Conservation (phyloP, 2,329 filamentous ascomycete species). For the Lachnellula suecica region DNA sequence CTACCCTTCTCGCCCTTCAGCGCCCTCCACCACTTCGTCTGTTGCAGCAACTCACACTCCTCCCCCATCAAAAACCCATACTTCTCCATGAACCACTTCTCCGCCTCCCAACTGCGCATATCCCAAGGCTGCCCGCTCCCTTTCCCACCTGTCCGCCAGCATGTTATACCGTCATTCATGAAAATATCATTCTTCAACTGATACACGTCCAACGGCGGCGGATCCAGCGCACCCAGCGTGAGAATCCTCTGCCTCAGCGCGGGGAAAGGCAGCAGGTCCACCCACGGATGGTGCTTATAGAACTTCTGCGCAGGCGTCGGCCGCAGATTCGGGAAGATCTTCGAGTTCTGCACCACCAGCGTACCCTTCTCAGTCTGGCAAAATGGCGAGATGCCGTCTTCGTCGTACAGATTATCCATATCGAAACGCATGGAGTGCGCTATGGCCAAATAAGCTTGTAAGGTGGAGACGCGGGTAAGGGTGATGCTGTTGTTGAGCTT, state of each 20-base stretch:
- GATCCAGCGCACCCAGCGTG: not conserved
- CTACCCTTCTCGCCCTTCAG: conserved; percentile 6
- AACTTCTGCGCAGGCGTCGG: conserved; percentile 33
- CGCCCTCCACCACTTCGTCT: conserved; percentile 10
- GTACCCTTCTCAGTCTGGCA: not conserved
- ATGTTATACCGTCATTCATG: conserved; percentile 16
- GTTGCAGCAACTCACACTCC: conserved; percentile 25
- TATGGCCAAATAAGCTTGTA: not conserved
- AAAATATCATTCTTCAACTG: conserved; percentile 16
- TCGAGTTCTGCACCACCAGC: not conserved
- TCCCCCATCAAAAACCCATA: conserved; percentile 24
- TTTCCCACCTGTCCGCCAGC: conserved; percentile 20
- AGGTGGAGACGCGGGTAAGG: not conserved
- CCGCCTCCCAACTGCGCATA: conserved; percentile 22
- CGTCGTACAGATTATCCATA: not conserved
- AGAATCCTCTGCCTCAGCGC: conserved; percentile 25
- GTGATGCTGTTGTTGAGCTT: not conserved
- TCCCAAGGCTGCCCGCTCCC: conserved; percentile 36
- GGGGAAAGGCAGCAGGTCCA: conserved; percentile 37
- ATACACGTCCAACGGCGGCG: conserved; percentile 5
- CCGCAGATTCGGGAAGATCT: conserved; percentile 11
- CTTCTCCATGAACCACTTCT: conserved; percentile 34
- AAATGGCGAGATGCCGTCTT: not conserved
- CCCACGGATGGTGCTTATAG: conserved; percentile 35
- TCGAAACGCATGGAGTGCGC: not conserved